Evolutionary conservation across 257 asterid genomes (phyloP).

Genomic region (Hygrophila difformis): DNA sequence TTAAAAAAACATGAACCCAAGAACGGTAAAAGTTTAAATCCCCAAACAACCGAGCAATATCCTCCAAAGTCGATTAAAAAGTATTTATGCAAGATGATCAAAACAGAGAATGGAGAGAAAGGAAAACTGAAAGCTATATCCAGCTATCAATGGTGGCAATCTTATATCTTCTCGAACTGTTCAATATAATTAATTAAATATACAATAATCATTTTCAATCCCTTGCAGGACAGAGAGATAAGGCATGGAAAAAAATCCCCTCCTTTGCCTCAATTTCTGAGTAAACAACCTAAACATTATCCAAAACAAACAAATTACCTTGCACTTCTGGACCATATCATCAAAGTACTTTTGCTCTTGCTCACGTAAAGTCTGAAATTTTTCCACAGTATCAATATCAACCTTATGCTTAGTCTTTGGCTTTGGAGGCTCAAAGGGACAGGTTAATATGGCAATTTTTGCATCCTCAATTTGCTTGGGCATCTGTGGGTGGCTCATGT

Average conservation of each 20-base stretch:
- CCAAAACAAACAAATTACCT: constrained; percentile 40
- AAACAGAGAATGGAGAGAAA: too few relatives aligned
- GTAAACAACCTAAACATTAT: constrained; percentile 4
- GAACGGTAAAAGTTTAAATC: too few relatives aligned
- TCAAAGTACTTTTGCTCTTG: constrained; percentile 93
- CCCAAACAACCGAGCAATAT: too few relatives aligned
- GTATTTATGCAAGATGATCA: too few relatives aligned
- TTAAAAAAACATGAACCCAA: too few relatives aligned
- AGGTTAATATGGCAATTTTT: constrained; percentile 80
- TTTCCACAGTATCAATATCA: constrained; percentile 86
- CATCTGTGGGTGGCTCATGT: constrained; percentile 99
- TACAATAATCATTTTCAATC: neutral
- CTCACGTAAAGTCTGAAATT: constrained; percentile 64
- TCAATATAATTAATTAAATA: neutral
- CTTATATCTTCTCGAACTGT: too few relatives aligned
- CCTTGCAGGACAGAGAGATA: neutral
- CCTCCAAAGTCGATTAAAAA: too few relatives aligned
- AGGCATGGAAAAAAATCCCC: neutral
- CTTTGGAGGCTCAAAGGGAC: constrained; percentile 98
- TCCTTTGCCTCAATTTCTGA: neutral
- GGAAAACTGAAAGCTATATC: too few relatives aligned
- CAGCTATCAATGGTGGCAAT: too few relatives aligned
- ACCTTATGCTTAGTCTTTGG: constrained; percentile 99
- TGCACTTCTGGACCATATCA: constrained; percentile 95
- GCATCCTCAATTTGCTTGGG: constrained; percentile 92